Evolutionary conservation across 768 basidiomycete species (phyloP), one percentile per base, ranked within the genome.

Genomic region (Lactarius tabidus): DNA sequence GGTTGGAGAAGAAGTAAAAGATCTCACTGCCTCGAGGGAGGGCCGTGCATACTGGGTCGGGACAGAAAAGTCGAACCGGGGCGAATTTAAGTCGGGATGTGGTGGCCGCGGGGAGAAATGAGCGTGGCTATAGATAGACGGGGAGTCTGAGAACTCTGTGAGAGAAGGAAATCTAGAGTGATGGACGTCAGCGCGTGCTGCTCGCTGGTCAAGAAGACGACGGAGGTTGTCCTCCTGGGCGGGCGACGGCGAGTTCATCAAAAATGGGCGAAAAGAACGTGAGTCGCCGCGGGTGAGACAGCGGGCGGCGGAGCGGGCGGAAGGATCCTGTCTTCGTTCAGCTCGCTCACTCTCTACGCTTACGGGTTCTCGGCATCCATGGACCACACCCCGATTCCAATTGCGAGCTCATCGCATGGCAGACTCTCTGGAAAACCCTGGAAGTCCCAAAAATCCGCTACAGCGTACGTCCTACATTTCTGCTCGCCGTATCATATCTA

Each of bases 351-450:
- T 29, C 51, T 10, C 29, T 53, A 39, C 43, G 14, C 23, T 48
- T 23, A 48, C 23, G 23, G 23, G 10, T 33, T 29, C 31, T 54
- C 53, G 53, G 28, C 53, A 54, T 18, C 31, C 57, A 69, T 69
- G 64, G 38, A 56, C 28, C 38, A 36, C 8, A 29, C 60, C 36
- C 62, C 71, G 56, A 59, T 81, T 20, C 65, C 78, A 31, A 75
- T 90, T 31, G 77, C 84, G 10, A 76, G 83, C n/a, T 85, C 89
- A 0, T 79, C 86, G 35, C 81, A 81, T 63, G 90, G 90, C 15
- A 82, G 90, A 39, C 76, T 81, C 9, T 91, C 89, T 1, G 84
- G 89, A 33, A 91, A 90, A 75, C 71, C 79, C 64, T 91, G 90
- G 89, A 88, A 86, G 73, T 64, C 70, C 4, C 65, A 64, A 38